phyloP scores from a whole-genome alignment of 2,329 filamentous ascomycete species.

The Fonsecaea pedrosoi region DNA sequence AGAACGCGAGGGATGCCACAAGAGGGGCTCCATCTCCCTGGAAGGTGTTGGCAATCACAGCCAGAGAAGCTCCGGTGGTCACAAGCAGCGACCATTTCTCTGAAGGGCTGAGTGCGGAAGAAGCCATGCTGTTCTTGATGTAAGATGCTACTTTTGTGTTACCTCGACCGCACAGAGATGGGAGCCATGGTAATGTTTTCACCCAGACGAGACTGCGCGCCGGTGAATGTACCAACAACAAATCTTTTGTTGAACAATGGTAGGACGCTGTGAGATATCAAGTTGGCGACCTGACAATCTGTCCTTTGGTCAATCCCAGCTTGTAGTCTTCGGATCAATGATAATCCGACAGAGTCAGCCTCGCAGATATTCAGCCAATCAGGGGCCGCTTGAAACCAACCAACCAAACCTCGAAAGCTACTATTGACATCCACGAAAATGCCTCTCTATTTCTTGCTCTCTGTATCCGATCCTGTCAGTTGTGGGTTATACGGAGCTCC shows the following conservation, averaged over 20 bases:
- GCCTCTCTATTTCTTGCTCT: not conserved
- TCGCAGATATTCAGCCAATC: conserved; percentile 11
- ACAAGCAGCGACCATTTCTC: conserved; percentile 66
- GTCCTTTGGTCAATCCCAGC: not conserved
- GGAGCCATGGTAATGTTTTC: not conserved
- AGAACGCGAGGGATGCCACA: conserved; percentile 85
- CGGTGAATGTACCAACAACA: not conserved
- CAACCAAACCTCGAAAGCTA: not conserved
- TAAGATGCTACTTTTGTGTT: not conserved
- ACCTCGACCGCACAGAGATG: not conserved
- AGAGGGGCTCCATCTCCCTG: conserved; percentile 86
- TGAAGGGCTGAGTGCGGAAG: conserved; percentile 54
- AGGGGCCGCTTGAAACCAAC: not conserved
- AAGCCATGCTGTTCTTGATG: conserved; percentile 44
- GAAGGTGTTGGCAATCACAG: conserved; percentile 80
- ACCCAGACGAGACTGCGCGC: not conserved
- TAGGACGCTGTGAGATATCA: not conserved
- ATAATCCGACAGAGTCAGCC: not conserved
- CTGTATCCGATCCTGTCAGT: not conserved
- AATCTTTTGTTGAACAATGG: not conserved
- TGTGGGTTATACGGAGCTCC: not conserved
- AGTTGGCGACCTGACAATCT: conserved; percentile 10
- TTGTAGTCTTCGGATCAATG: not conserved
- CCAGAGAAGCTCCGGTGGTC: conserved; percentile 72
- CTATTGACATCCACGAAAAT: not conserved